Evolutionary conservation across 148 eudicot species (phyloP), one percentile per base, ranked within the genome.

Genomic region (Linanthus parryae): DNA sequence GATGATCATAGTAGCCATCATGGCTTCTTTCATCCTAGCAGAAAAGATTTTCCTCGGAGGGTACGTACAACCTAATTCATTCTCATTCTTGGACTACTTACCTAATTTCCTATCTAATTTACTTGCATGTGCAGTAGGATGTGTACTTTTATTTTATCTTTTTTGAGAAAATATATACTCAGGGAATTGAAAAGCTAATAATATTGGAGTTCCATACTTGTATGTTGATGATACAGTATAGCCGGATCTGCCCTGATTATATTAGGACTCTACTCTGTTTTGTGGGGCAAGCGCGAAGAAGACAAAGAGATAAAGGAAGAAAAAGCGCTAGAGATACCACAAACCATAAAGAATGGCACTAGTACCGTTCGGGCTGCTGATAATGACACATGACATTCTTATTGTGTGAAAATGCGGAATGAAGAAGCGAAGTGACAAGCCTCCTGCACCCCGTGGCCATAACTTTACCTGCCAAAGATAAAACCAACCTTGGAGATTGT

Each of bases 1-100:
- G 96, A 94, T 94, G 99, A 80, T 94, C 34, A 82, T 94, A 51
- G 99, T 88, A 11, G 99, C 99, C 8, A 73, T 94, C 59, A 88
- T 94, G 99, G 96, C 95, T 2, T 82, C 95, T 59, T 94, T 88
- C 65, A 88, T 94, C 65, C 79, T 94, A 36, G 84, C 95, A 15
- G 99, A 94, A 48, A 94, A 94, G 35, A 84, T 88, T 23, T 94
- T 73, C 42, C 54, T 82, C 36, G 99, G 99, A 79, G 82, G 82
- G 90, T 82, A 73, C 54, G 53, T 50, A 16, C 8, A 6, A 26
- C 23, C 40, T 31, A 51, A 18, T 51, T 9, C 4, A n/a, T 15
- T 48, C 17, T 48, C 20, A 11, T 5, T 31, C 20, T 16, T 42
- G 12, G 19, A 6, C 20, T 42, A 16, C 20, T n/a, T 42, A 16